Conservation (phyloP, 2,329 filamentous ascomycete genomes). For the Blumeria hordei region DNA sequence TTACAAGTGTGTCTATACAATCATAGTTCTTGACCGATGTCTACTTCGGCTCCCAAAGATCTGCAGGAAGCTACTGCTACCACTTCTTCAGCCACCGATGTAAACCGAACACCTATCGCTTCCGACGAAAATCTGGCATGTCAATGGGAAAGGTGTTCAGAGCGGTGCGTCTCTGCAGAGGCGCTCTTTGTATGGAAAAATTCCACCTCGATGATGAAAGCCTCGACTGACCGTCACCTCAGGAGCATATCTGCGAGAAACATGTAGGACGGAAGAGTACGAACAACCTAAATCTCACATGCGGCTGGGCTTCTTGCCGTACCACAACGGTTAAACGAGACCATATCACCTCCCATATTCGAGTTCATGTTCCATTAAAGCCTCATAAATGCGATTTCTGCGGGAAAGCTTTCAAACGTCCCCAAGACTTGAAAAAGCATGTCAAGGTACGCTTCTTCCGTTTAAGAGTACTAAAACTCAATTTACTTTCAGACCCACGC, state of each 20-base stretch:
- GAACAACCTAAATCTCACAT: conserved; percentile 93
- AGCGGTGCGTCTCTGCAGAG: conserved; percentile 17
- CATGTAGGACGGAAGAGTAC: conserved; percentile 98
- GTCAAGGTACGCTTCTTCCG: conserved; percentile 39
- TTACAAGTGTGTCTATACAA: not conserved
- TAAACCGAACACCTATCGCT: not conserved
- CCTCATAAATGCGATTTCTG: conserved; percentile 98
- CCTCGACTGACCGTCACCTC: conserved; percentile 1
- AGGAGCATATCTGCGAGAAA: conserved; percentile 96
- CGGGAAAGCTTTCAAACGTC: conserved; percentile 95
- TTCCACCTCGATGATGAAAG: not conserved
- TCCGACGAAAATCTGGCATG: conserved; percentile 17
- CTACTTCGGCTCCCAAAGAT: conserved; percentile 5
- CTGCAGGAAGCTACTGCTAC: conserved; percentile 6
- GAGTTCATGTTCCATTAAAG: conserved; percentile 95
- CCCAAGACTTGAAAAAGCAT: conserved; percentile 97
- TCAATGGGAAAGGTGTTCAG: conserved; percentile 19
- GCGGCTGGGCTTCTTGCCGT: conserved; percentile 87
- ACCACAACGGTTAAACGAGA: conserved; percentile 97
- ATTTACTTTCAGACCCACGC: conserved; percentile 44
- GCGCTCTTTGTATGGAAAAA: conserved; percentile 17
- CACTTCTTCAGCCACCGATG: conserved; percentile 6
- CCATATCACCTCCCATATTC: conserved; percentile 96
- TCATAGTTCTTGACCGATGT: conserved; percentile 3
- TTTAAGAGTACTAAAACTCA: not conserved